Base-by-base conservation (phyloP, 1,284 basidiomycete species). In the Trametes versicolor region DNA sequence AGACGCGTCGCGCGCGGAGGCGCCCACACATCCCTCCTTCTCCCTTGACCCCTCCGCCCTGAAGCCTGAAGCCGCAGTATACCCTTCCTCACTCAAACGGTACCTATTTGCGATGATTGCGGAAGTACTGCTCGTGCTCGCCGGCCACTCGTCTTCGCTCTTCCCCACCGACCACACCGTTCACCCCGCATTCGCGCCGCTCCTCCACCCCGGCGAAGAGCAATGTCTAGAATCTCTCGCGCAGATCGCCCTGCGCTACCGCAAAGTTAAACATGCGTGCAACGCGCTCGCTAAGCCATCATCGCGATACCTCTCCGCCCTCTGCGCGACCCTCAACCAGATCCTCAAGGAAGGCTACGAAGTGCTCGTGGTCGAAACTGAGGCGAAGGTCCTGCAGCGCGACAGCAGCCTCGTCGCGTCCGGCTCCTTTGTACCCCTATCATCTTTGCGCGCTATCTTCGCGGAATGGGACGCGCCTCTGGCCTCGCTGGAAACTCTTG, bases 191-290 rank as follows among this genome's bases (percentile, higher is more conserved):
- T 90, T 95, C 70, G 76, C 82, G 2, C 82, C 88, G 12, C 86
- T 95, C 21, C 85, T 96, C 1, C 94, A 96, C 74, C 95, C 94
- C 1, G 95, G 95, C 2, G 95, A 96, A 76, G 85, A 89, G 58
- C 87, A 95, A 74, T 91, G 90, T 66, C 83, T 96, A 29, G 89
- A 93, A 72, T 84, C 87, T 5, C 85, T 96, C 2, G 91, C 86
- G 2, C 81, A 83, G 45, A 87, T 95, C 50, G 94, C 93, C 0
- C 83, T 81, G 41, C 85, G 88, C 32, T 96, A 95, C 76, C 82
- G 86, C 65, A 87, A 82, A 61, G 88, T 96, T 72, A 91, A 89
- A 74, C 72, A 78, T 25, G 80, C 86, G 3, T 88, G 84, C 66
- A 70, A 75, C 29, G 72, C 75, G 4, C 80, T 93, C 29, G 83